Conservation (phyloP, 306 rosid genomes). For the Canavalia ensiformis region DNA sequence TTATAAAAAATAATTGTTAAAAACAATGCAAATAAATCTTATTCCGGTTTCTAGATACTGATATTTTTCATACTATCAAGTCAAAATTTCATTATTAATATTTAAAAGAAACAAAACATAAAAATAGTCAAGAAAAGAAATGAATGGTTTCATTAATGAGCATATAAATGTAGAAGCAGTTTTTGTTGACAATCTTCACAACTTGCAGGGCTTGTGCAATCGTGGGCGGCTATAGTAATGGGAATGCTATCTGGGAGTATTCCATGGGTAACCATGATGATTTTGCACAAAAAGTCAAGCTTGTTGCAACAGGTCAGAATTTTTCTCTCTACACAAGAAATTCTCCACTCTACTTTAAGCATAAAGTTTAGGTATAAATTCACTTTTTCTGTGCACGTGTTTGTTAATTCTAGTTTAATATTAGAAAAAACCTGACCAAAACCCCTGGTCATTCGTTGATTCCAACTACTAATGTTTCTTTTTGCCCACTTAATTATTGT, state of each 20-base stretch:
- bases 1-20: neutral
- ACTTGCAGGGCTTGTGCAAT: constrained; percentile 80
- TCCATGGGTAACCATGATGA: constrained; percentile 97
- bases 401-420: constrained; percentile 6
- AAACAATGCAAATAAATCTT: neutral
- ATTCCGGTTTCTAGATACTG: too few relatives aligned
- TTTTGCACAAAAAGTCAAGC: constrained; percentile 78
- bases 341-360: neutral
- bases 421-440: neutral
- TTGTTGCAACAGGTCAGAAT: constrained; percentile 71
- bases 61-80: neutral
- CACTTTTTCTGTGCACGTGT: constrained; percentile 9
- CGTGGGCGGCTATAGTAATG: constrained; percentile 98
- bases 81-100: neutral
- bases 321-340: neutral
- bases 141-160: neutral
- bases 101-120: neutral
- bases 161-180: neutral
- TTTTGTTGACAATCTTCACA: constrained; percentile 30
- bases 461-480: constrained; percentile 21
- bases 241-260: constrained; percentile 79
- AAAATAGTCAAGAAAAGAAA: too few relatives aligned
- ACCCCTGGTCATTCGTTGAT: neutral
- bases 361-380: neutral
- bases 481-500: neutral